These are phyloP conservation scores for Pinus taeda DNA, from an alignment of 75 land plant genomes.

Conservation along the genomic window DNA sequence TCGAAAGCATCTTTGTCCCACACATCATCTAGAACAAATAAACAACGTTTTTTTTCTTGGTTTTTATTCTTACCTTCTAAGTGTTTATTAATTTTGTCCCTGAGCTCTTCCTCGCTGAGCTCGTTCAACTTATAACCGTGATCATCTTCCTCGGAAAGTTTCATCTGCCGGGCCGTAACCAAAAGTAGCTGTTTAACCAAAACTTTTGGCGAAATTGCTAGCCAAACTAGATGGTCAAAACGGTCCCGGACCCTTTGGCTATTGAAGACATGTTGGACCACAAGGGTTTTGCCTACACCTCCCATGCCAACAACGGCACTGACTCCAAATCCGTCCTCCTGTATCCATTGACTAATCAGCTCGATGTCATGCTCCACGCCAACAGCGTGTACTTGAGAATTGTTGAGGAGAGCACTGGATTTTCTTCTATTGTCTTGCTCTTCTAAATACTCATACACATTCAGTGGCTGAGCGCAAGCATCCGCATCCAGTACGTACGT, in stretches of 20 bases:
- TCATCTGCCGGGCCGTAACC: background rate
- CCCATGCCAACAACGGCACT: background rate
- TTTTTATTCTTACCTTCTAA: background rate
- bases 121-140: background rate
- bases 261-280: background rate
- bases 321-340: background rate
- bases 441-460: background rate
- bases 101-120: background rate
- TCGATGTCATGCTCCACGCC: background rate
- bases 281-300: background rate
- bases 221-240: background rate
- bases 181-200: background rate
- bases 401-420: background rate
- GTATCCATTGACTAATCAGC: background rate
- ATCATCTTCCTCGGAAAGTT: background rate
- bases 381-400: background rate
- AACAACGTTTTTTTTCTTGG: background rate
- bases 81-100: background rate
- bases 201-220: background rate
- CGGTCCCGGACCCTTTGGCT: background rate
- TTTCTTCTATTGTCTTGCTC: background rate
- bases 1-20: background rate
- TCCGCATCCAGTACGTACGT: background rate
- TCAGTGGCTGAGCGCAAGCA: background rate
- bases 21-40: constrained; percentile 4